A percentile compares a stretch with the other conserved stretches of the same genome.
phyloP scores from a whole-genome alignment of 768 basidiomycete genomes.

The Pluteus cervinus region DNA sequence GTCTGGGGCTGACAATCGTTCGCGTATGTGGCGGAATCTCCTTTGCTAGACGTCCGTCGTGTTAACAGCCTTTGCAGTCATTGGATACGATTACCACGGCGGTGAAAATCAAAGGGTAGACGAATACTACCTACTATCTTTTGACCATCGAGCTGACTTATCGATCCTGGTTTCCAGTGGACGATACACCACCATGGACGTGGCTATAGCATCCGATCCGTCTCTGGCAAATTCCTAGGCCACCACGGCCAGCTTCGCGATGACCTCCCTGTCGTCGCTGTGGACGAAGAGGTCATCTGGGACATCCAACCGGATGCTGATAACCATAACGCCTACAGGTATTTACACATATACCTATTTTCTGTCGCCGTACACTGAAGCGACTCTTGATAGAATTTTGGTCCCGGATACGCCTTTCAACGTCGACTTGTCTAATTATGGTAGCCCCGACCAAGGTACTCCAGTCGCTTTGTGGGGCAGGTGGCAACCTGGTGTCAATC shows the following conservation, averaged over 20 bases:
- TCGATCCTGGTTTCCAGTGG: background rate
- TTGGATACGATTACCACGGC: conserved; percentile 4
- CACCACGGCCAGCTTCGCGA: conserved; percentile 6
- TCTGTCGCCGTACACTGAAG: background rate
- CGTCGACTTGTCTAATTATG: conserved; percentile 4
- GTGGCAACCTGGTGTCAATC: conserved; percentile 8
- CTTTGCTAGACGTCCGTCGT: too few relatives aligned
- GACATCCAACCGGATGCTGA: conserved; percentile 16
- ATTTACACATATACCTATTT: conserved; percentile 15
- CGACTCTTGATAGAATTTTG: conserved; percentile 3
- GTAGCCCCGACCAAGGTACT: background rate
- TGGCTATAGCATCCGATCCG: too few relatives aligned
- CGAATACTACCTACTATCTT: too few relatives aligned
- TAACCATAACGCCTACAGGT: conserved; percentile 14
- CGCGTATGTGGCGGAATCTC: too few relatives aligned
- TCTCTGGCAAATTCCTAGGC: conserved; percentile 15
- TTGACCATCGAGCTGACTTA: background rate
- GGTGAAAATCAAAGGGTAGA: conserved; percentile 7
- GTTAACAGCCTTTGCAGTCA: too few relatives aligned
- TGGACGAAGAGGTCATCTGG: conserved; percentile 4
- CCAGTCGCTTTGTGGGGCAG: conserved; percentile 4
- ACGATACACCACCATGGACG: too few relatives aligned
- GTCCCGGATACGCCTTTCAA: conserved; percentile 5
- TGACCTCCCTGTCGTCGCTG: conserved; percentile 8
- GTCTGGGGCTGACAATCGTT: conserved; percentile 1